Evolutionary conservation across 805 yeast genomes (phyloP).

Genomic region (Ogataea ramenticola): DNA sequence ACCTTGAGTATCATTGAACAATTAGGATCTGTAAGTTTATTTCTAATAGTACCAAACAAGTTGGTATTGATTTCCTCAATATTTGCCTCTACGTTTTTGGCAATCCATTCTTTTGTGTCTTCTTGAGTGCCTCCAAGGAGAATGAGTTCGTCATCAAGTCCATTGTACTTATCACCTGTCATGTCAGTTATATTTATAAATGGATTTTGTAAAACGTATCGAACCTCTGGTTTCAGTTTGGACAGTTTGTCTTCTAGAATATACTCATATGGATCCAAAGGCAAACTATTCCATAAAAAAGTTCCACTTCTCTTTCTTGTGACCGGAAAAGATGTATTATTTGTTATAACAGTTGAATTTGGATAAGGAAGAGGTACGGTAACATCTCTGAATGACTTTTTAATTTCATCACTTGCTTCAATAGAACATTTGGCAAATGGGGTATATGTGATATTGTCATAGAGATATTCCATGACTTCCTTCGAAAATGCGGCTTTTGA

Average conservation of each 20-base stretch:
- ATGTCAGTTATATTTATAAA: conserved; percentile 10
- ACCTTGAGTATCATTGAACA: conserved; percentile 20
- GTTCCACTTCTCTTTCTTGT: conserved; percentile 20
- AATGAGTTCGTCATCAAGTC: neutral
- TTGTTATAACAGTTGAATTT: conserved; percentile 12
- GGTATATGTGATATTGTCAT: conserved; percentile 56
- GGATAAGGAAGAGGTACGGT: conserved; percentile 21
- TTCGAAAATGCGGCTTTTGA: conserved; percentile 18
- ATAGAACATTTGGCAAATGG: conserved; percentile 41
- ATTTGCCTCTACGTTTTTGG: conserved; percentile 5
- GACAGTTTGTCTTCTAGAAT: conserved; percentile 22
- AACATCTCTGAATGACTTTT: conserved; percentile 12
- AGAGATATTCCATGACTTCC: conserved; percentile 48
- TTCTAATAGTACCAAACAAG: conserved; percentile 8
- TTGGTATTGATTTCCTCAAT: conserved; percentile 11
- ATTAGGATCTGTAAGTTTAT: conserved; percentile 9
- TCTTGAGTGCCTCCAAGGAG: neutral
- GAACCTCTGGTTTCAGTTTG: conserved; percentile 14
- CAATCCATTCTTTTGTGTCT: conserved; percentile 6
- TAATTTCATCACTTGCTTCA: conserved; percentile 16
- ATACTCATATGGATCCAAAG: conserved; percentile 30
- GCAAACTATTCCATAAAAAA: conserved; percentile 19
- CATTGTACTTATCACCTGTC: neutral
- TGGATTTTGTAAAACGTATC: conserved; percentile 13
- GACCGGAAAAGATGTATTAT: conserved; percentile 5